A percentile compares a stretch with the other conserved stretches of the same genome.
Conservation (phyloP, 768 basidiomycete species). For the Dentipellis sp. region DNA sequence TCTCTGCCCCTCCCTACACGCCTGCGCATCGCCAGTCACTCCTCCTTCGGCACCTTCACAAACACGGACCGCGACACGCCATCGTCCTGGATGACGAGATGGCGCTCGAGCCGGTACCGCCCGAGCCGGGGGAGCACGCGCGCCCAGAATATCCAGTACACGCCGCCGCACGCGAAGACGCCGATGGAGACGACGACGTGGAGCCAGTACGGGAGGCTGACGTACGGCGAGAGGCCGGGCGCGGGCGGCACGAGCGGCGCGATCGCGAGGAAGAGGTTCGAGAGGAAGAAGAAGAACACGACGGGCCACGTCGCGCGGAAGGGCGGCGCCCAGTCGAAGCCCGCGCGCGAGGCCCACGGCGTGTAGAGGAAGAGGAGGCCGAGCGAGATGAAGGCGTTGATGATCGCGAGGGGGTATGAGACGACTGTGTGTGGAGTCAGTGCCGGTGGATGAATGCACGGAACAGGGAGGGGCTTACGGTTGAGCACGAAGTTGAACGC, state of each 20-base stretch:
- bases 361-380: conserved; percentile 59
- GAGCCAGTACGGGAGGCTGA: conserved; percentile 52
- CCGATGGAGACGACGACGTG: conserved; percentile 20
- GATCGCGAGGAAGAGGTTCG: conserved; percentile 55
- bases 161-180: conserved; percentile 18
- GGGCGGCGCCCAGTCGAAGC: conserved; percentile 54
- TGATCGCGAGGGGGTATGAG: conserved; percentile 30
- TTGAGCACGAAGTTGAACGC: conserved; percentile 66
- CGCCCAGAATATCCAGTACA: conserved; percentile 24
- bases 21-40: not conserved
- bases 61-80: conserved; percentile 50
- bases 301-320: conserved; percentile 45
- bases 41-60: conserved; percentile 23
- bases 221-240: conserved; percentile 40
- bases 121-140: conserved; percentile 19
- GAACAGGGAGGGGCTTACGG: conserved; percentile 28
- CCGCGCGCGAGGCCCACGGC: conserved; percentile 22
- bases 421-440: conserved; percentile 31
- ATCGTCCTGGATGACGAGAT: conserved; percentile 27
- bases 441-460: conserved; percentile 40
- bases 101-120: conserved; percentile 20
- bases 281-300: conserved; percentile 47
- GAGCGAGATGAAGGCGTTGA: conserved; percentile 51
- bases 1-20: too few relatives aligned
- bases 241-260: conserved; percentile 58